Percentiles rank a stretch among this genome's conserved stretches.
Conservation (phyloP, 2,329 filamentous ascomycete genomes). For the Cadophora sp. region DNA sequence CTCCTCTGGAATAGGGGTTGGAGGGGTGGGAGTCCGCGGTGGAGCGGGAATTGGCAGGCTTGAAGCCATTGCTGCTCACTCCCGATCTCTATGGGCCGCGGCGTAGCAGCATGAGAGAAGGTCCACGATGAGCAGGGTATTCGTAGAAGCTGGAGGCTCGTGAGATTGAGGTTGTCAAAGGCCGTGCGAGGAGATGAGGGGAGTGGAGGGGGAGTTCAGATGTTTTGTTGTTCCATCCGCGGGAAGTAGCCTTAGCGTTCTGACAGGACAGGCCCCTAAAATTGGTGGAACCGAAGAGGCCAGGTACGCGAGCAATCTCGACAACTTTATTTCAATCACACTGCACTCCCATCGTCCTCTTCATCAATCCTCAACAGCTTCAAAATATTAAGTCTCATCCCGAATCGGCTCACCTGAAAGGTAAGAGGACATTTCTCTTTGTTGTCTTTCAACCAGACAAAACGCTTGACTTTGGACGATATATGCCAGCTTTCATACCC, state of each 20-base stretch:
- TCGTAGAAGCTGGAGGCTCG: neutral
- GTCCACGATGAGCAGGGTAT: neutral
- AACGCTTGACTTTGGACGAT: neutral
- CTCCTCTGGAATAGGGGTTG: constrained; percentile 55
- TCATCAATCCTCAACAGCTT: too few relatives aligned
- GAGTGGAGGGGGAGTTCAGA: neutral
- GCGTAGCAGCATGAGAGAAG: constrained; percentile 14
- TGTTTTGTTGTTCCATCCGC: constrained; percentile 11
- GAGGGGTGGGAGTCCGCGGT: constrained; percentile 70
- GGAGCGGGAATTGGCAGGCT: constrained; percentile 63
- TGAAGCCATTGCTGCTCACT: constrained; percentile 58
- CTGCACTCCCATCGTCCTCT: neutral
- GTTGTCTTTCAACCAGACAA: neutral
- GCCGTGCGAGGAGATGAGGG: constrained; percentile 7
- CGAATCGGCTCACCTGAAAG: neutral
- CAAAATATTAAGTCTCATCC: neutral
- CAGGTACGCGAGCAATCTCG: constrained; percentile 25
- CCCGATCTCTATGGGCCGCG: constrained; percentile 24
- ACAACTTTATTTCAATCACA: constrained; percentile 34
- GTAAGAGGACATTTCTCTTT: neutral
- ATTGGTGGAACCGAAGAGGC: neutral
- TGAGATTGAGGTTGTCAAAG: constrained; percentile 1
- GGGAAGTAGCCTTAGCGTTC: constrained; percentile 30
- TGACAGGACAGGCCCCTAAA: constrained; percentile 11
- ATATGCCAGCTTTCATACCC: neutral